Evolutionary conservation across 2,329 filamentous ascomycete genomes (phyloP).

Genomic region (Ascochyta pisi): DNA sequence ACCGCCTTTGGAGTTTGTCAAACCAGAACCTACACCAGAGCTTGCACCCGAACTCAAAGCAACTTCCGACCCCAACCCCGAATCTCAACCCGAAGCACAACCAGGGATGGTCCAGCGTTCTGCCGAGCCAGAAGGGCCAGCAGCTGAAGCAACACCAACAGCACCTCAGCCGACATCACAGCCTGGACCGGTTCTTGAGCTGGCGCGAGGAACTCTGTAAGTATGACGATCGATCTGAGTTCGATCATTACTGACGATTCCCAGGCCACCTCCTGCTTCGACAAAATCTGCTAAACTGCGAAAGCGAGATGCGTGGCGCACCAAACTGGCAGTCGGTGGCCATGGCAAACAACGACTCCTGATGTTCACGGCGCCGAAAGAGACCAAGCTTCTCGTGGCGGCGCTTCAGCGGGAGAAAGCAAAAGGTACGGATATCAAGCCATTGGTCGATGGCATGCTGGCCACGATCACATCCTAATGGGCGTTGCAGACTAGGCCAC

Average conservation of each 20-base stretch:
- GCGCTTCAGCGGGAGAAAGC: constrained; percentile 32
- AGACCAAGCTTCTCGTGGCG: constrained; percentile 24
- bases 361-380: constrained; percentile 15
- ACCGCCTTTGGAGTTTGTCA: background rate
- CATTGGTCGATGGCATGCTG: constrained; percentile 21
- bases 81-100: background rate
- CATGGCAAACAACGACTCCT: constrained; percentile 16
- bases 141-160: constrained; percentile 9
- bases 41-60: background rate
- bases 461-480: constrained; percentile 10
- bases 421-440: constrained; percentile 32
- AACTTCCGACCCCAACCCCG: too few relatives aligned
- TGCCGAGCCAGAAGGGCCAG: background rate
- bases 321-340: constrained; percentile 13
- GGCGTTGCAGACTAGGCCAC: background rate
- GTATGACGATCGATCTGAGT: background rate
- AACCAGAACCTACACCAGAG: constrained; percentile 4
- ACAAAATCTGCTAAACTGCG: constrained; percentile 10
- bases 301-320: constrained; percentile 24
- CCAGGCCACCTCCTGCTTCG: constrained; percentile 6
- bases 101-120: background rate
- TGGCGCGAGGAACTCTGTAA: constrained; percentile 4
- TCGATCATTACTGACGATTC: background rate
- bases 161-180: constrained; percentile 1
- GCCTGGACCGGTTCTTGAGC: constrained; percentile 6